Percentiles rank a stretch among this genome's conserved stretches.
Evolutionary conservation across 441 rosid species (phyloP).

Genomic region (Rhodomyrtus psidioides): DNA sequence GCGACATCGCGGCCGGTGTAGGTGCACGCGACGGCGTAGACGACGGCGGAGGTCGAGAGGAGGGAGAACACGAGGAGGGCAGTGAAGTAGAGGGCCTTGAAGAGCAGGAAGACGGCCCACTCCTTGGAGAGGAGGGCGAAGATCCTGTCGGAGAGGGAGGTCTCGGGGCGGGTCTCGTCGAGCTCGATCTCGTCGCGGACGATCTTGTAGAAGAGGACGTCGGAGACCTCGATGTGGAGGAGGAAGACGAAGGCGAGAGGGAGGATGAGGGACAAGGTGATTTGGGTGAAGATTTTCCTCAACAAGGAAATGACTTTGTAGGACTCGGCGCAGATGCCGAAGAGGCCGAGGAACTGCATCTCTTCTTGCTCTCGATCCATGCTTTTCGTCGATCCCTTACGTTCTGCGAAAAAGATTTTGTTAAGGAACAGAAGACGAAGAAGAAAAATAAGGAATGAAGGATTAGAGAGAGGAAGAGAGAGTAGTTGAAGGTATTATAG

Average conservation of each 20-base stretch:
- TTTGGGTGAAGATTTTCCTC: constrained; percentile 45
- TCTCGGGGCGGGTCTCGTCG: constrained; percentile 7
- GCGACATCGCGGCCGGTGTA: constrained; percentile 28
- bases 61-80: constrained; percentile 31
- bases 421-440: background rate
- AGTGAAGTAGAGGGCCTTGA: constrained; percentile 27
- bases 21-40: constrained; percentile 40
- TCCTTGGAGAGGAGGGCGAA: constrained; percentile 17
- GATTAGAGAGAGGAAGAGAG: background rate
- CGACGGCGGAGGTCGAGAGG: constrained; percentile 46
- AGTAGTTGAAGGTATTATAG: background rate
- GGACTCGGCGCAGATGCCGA: constrained; percentile 36
- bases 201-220: constrained; percentile 19
- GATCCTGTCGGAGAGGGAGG: constrained; percentile 8
- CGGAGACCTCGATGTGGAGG: constrained; percentile 26
- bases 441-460: background rate
- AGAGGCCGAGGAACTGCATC: constrained; percentile 46
- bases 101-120: constrained; percentile 16
- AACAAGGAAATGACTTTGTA: constrained; percentile 31
- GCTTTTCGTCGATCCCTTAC: background rate
- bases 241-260: constrained; percentile 42
- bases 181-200: constrained; percentile 3
- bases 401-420: background rate
- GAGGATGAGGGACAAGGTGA: constrained; percentile 42
- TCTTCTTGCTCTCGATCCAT: constrained; percentile 63